A percentile compares a stretch with the other conserved stretches of the same genome.
Evolutionary conservation across 73 alveolate genomes (phyloP).

Genomic region (Tetrahymena thermophila): DNA sequence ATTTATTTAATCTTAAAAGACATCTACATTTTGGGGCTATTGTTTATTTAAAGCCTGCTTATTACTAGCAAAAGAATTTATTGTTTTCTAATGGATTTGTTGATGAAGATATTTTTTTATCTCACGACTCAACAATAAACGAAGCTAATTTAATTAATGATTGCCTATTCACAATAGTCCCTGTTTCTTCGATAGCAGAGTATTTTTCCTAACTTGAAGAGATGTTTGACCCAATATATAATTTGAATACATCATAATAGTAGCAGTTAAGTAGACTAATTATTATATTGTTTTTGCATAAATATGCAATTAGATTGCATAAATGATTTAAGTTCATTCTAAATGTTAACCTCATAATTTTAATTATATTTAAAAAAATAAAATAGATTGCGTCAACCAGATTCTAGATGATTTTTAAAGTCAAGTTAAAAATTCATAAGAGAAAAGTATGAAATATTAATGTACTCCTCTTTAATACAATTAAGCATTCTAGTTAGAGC

Average conservation of each 20-base stretch:
- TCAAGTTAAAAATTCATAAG: background rate
- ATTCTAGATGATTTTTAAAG: background rate
- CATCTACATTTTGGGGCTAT: background rate
- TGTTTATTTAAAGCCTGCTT: background rate
- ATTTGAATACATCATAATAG: background rate
- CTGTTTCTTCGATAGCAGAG: background rate
- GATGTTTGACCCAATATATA: background rate
- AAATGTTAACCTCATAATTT: no score
- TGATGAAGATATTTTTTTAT: background rate
- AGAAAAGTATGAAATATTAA: background rate
- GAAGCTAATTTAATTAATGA: background rate
- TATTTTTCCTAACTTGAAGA: background rate
- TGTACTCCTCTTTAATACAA: background rate
- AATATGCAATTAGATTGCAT: background rate
- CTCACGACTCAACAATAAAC: background rate
- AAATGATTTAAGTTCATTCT: no score
- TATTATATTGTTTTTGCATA: background rate
- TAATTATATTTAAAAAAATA: no score
- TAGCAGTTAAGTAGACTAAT: background rate
- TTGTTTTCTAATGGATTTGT: background rate
- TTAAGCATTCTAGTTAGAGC: background rate
- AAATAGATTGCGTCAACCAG: background rate
- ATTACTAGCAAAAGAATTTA: background rate
- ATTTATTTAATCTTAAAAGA: background rate
- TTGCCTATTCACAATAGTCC: background rate